Base-by-base conservation (phyloP, 2,329 filamentous ascomycete species). In the Tolypocladium ophioglossoides region DNA sequence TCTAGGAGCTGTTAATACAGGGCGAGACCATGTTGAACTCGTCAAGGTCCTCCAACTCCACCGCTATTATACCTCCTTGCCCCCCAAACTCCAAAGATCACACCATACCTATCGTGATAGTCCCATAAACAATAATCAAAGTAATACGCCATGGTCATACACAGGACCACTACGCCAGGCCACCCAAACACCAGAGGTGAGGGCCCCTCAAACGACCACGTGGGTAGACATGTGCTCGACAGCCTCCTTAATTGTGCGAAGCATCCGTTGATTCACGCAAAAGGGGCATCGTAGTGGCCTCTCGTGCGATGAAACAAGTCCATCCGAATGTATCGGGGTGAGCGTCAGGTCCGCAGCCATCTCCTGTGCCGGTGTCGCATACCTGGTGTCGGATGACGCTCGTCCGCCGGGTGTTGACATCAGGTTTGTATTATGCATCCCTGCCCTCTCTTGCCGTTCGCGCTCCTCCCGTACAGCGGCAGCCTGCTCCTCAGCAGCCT, bases 141-240 rank as follows among this genome's bases (percentile, higher is more conserved):
- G 4, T 4, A 20, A 27, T 34, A 48, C 18, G 27, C 27, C 27
- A 20, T 18, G 27, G 6, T 18, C 35, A 37, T 18, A 18, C 35
- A 18, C 35, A 16, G 16, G 35, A 18, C 44, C 11, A 34, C 18
- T n/a, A 18, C 27, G 44, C 16, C 27, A 18, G 44, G 20, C 16
- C 27, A 3, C 18, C 44, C 27, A 20, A 32, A 12, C 24, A 4
- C 4, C 11, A 32, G 27, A 20, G 18, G 11, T 34, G 27, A 10
- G 18, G 12, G 18, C 5, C 24, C 10, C 24, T 63, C 64, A 79
- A 20, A 83, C 78, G 16, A 83, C 75, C 5, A 84, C 80, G 56
- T 84, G 80, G 2, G 79, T 82, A 12, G 79, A 80, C 73, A 84
- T 71, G 62, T 84, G 80, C 64, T 84, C 80, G 3, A 84, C 79